Base-by-base conservation (phyloP, 495 filamentous ascomycete genomes). In the Trichoderma asperelloides region DNA sequence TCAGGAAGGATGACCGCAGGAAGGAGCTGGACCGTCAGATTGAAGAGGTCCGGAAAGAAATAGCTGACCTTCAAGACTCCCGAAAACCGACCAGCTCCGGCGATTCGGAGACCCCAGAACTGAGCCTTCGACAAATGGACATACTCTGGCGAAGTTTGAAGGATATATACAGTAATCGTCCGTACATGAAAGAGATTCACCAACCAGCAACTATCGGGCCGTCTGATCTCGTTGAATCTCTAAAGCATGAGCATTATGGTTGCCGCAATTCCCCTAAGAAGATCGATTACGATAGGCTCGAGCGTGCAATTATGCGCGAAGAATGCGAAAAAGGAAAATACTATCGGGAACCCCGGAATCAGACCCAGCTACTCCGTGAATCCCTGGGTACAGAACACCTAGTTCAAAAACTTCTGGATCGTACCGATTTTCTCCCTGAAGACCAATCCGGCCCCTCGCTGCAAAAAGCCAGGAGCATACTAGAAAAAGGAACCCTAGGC, bases 1-100 rank as follows among this genome's bases (percentile, higher is more conserved):
- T 79, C 64, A 80, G 78, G 6, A 93, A 93, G 74, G 79, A 85
- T 62, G 72, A 80, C 67, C 82, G 87, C 66, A 83, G 83, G 63
- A 77, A 81, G 66, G 83, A 90, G 71, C 88, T 89, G 80, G 87
- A 92, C 67, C 69, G 68, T 64, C 78, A 79, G 11, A 84, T 90
- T 63, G 76, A 81, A 41, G 77, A 82, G 43, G 80, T 82, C 37
- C 76, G 69, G 63, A 63, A 63, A 30, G 43, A 60, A 57, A 13
- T 67, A 23, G 66, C 37, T 2, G 23, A 25, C 3, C 55, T 67
- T 7, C 66, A 43, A n/a, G 39, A 65, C 5, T 5, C 25, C 18
- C 39, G 39, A n/a, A 18, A 30, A 30, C 21, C n/a, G 37, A n/a
- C 23, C 25, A 12, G 25, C 37, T 65, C 64, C 11, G 43, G 9